A percentile compares a stretch with the other conserved stretches of the same genome.
phyloP scores from a whole-genome alignment of 108 stramenopile genomes.

The Schizochytrium sp. region DNA sequence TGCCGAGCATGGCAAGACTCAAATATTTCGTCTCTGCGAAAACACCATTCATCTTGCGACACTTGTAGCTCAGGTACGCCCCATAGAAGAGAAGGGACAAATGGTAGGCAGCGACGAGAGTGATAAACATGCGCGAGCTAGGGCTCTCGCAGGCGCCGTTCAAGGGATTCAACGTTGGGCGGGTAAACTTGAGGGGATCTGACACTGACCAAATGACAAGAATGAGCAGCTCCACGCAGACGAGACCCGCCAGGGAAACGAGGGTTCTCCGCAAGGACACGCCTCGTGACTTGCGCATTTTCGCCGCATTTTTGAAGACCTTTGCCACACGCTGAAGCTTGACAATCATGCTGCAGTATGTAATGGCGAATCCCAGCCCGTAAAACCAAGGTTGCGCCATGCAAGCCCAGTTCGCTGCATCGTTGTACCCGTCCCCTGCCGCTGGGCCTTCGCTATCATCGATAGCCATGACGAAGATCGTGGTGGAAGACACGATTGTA shows the following conservation, averaged over 20 bases:
- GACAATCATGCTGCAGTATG: neutral
- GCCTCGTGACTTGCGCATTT: neutral
- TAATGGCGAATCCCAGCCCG: neutral
- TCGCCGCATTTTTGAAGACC: neutral
- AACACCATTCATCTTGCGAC: neutral
- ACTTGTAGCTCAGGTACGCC: neutral
- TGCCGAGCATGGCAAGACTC: neutral
- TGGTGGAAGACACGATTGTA: slow-evolving; percentile 23
- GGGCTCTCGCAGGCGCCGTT: neutral
- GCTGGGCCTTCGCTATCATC: slow-evolving; percentile 27
- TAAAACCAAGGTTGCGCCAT: neutral
- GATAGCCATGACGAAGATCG: slow-evolving; percentile 29
- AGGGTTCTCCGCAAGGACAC: neutral
- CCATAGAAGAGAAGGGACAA: neutral
- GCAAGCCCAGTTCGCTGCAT: neutral
- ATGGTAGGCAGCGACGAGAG: neutral
- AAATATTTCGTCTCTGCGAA: neutral
- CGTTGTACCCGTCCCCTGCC: neutral
- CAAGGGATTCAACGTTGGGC: neutral
- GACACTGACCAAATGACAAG: neutral
- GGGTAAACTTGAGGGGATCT: neutral
- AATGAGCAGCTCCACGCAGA: neutral
- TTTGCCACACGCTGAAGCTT: neutral
- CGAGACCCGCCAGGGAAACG: neutral
- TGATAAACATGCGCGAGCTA: neutral